phyloP scores from a whole-genome alignment of 2,329 filamentous ascomycete species.

The Fusarium newnesense region DNA sequence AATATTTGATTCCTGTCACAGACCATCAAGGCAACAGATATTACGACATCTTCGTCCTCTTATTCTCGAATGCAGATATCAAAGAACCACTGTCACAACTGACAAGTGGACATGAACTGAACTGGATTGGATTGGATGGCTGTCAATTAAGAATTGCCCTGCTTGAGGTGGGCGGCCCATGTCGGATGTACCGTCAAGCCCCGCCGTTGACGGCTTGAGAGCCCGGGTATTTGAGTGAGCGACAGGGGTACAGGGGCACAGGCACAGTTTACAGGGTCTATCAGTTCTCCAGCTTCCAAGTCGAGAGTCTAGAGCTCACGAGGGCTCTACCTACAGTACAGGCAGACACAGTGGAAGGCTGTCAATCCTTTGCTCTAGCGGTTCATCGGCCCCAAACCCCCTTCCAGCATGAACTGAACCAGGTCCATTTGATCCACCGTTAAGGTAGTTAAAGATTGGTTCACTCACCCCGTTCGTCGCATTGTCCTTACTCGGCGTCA shows the following conservation, averaged over 20 bases:
- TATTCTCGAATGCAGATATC: conserved; percentile 2
- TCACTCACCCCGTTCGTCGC: background rate
- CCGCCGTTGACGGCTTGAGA: conserved; percentile 15
- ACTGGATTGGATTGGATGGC: conserved; percentile 21
- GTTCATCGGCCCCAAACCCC: conserved; percentile 7
- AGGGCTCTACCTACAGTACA: conserved; percentile 12
- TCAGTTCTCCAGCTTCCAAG: conserved; percentile 23
- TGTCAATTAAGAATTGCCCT: conserved; percentile 25
- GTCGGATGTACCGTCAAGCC: conserved; percentile 9
- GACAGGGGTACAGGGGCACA: conserved; percentile 30
- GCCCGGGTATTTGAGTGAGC: conserved; percentile 20
- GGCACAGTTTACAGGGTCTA: conserved; percentile 1
- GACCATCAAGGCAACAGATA: background rate
- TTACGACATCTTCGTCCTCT: background rate
- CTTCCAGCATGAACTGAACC: conserved; percentile 2
- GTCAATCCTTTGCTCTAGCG: conserved; percentile 12
- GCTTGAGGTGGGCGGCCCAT: background rate
- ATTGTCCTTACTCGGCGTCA: conserved; percentile 6
- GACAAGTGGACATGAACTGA: background rate
- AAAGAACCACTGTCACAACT: background rate
- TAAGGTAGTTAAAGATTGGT: background rate
- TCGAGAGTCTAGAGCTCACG: conserved; percentile 15
- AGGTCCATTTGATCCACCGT: conserved; percentile 12
- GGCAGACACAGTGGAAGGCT: conserved; percentile 2
- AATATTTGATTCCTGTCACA: background rate